Conservation (phyloP, 495 filamentous ascomycete species). For the Aspergillus sclerotiicarbonarius region DNA sequence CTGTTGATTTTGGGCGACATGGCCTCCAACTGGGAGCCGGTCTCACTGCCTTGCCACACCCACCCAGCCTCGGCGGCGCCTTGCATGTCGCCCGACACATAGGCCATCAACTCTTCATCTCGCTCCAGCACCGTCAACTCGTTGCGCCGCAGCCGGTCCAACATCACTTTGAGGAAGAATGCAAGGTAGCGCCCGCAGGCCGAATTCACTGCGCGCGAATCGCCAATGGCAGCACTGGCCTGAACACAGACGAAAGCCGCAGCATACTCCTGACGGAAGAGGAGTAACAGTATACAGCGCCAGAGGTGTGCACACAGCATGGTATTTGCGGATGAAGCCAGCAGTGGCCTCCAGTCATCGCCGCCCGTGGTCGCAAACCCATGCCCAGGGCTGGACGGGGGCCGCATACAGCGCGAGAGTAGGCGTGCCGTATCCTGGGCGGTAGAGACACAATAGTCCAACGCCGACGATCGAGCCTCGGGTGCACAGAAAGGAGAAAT, state of each 20-base stretch:
- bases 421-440: slow-evolving; percentile 75
- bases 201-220: slow-evolving; percentile 66
- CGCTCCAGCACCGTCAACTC: slow-evolving; percentile 55
- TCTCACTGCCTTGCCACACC: slow-evolving; percentile 78
- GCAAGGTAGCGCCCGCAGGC: slow-evolving; percentile 78
- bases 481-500: slow-evolving; percentile 68
- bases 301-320: slow-evolving; percentile 84
- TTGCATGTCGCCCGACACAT: slow-evolving; percentile 88
- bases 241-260: slow-evolving; percentile 71
- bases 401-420: slow-evolving; percentile 61
- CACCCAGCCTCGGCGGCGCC: slow-evolving; percentile 75
- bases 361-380: slow-evolving; percentile 15
- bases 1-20: slow-evolving; percentile 19
- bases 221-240: slow-evolving; percentile 64
- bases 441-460: slow-evolving; percentile 73
- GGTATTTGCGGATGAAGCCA: slow-evolving; percentile 57
- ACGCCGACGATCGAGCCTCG: slow-evolving; percentile 62
- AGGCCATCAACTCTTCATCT: slow-evolving; percentile 89
- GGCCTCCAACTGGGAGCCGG: slow-evolving; percentile 36
- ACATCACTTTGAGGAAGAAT: slow-evolving; percentile 74
- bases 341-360: slow-evolving; percentile 46
- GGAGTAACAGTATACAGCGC: slow-evolving; percentile 80
- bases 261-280: slow-evolving; percentile 69
- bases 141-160: slow-evolving; percentile 54
- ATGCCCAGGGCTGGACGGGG: slow-evolving; percentile 14